These are phyloP conservation scores for Cenchrus purpureus DNA, from an alignment of 176 grass and related monocot species.

Conservation along the genomic window DNA sequence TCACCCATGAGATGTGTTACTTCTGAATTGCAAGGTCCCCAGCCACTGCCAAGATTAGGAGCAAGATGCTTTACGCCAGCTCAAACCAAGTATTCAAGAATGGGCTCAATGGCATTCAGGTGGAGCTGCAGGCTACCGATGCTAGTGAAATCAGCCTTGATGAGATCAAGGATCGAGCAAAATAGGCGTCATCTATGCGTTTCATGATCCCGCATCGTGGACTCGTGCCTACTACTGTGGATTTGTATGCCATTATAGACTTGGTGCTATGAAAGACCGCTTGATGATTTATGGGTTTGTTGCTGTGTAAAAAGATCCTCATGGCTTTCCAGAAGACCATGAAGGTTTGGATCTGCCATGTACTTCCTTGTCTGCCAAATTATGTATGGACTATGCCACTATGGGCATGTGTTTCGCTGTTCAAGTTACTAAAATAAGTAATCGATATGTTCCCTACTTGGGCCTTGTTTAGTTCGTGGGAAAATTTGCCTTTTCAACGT, in stretches of 20 bases:
- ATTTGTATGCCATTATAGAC: slow-evolving; percentile 54
- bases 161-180: slow-evolving; percentile 60
- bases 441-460: slow-evolving; percentile 25
- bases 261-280: slow-evolving; percentile 52
- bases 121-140: slow-evolving; percentile 84
- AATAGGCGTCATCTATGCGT: slow-evolving; percentile 23
- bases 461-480: too few relatives aligned
- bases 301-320: slow-evolving; percentile 50
- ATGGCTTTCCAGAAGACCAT: slow-evolving; percentile 33
- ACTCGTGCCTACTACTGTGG: slow-evolving; percentile 32
- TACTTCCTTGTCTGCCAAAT: slow-evolving; percentile 33
- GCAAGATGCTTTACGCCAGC: slow-evolving; percentile 92
- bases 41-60: slow-evolving; percentile 61
- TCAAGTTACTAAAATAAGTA: slow-evolving; percentile 51
- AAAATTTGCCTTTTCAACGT: too few relatives aligned
- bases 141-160: slow-evolving; percentile 68
- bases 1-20: slow-evolving; percentile 4
- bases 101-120: slow-evolving; percentile 72
- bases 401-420: slow-evolving; percentile 35
- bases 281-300: slow-evolving; percentile 62
- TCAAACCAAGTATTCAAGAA: slow-evolving; percentile 69
- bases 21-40: slow-evolving; percentile 67
- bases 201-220: slow-evolving; percentile 31
- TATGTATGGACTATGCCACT: slow-evolving; percentile 30
- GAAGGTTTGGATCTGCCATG: slow-evolving; percentile 55